Evolutionary conservation across 257 asterid species (phyloP), one percentile per base, ranked within the genome.

Genomic region (Fraxinus pennsylvanica): DNA sequence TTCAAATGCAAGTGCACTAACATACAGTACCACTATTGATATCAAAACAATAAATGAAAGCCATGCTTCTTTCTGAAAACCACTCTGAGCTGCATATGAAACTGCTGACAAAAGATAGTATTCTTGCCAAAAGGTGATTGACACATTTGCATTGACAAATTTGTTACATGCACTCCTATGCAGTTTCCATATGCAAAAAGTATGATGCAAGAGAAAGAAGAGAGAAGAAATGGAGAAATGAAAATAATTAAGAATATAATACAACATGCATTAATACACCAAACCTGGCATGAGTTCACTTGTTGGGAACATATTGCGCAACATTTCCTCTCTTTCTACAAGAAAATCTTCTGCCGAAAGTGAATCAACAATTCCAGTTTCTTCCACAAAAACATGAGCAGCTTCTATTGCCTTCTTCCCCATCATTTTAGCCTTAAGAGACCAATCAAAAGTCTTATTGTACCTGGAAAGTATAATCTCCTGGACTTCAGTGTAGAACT

Each of bases 401-500:
- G 99, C 97, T 88, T 93, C 99, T 65, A 95, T 91, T 36, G 99
- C 98, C 85, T 95, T 95, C 90, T 66, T 95, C 4, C 99, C 99
- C 99, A 95, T 93, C 99, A 95, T 91, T 86, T 89, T 93, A 29
- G 99, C 96, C 90, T 92, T 92, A 63, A 95, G 91, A 73, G 99
- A 88, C 99, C 99, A 95, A 78, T 93, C 98, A 92, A 95, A 93
- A 61, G 92, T 92, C 86, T 93, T 95, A 70, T 87, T 88, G 86
- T 85, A 93, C 87, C 97, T 90, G 13, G 96, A 87, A 29, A 95
- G 97, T 78, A 95, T 89, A 39, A 65, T 90, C 87, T 95, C 97
- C 86, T 95, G 99, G 78, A 95, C 99, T 83, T 90, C 90, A 68
- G 97, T 90, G 82, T 93, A 95, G 88, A 93, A 95, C 74, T 91